Evolutionary conservation across 306 rosid species (phyloP).

Genomic region (Gleditsia sinensis): DNA sequence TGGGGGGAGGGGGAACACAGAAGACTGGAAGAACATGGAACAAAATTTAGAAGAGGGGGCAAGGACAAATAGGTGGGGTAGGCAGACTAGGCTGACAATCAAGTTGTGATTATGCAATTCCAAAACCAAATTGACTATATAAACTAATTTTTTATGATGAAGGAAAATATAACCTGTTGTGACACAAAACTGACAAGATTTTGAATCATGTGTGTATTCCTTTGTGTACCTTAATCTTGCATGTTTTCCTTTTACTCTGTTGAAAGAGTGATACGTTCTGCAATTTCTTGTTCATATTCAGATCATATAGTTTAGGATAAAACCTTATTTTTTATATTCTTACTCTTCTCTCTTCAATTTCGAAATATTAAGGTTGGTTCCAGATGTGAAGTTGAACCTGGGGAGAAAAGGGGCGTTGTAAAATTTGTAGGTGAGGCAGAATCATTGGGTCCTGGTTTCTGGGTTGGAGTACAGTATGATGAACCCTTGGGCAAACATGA

Average conservation of each 20-base stretch:
- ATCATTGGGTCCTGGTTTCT: conserved; percentile 83
- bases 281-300: conserved; percentile 24
- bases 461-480: conserved; percentile 95
- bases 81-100: neutral
- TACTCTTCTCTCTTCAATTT: conserved; percentile 6
- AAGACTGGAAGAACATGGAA: neutral
- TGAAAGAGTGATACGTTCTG: neutral
- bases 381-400: conserved; percentile 94
- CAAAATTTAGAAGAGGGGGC: neutral
- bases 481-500: conserved; percentile 98
- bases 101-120: neutral
- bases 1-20: neutral
- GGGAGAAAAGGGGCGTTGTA: conserved; percentile 77
- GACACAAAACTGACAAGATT: neutral
- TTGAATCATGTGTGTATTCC: conserved; percentile 9
- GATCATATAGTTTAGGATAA: neutral
- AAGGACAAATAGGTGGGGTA: neutral
- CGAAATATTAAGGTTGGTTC: conserved; percentile 71
- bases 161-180: neutral
- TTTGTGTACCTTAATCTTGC: neutral
- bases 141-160: neutral
- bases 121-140: no score
- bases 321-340: conserved; percentile 5
- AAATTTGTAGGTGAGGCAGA: conserved; percentile 82
- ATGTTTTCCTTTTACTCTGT: neutral